These are phyloP conservation scores for Phytophthora tubulina DNA, from an alignment of 352 stramenopile species.

Conservation along the genomic window DNA sequence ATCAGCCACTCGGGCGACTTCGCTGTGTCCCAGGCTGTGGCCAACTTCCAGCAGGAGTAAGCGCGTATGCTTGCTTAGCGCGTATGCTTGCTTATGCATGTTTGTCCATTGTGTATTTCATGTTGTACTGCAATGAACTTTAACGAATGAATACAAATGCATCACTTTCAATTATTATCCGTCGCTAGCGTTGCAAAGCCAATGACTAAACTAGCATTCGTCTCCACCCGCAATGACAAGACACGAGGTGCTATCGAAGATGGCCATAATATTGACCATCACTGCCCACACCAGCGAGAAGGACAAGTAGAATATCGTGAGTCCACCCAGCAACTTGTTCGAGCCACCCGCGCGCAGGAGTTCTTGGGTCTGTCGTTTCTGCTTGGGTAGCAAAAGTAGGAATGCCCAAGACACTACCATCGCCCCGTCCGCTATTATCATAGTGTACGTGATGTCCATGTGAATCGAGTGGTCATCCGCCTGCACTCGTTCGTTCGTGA, in stretches of 20 bases:
- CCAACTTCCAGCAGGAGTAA: slow-evolving; percentile 61
- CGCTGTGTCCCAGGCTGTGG: slow-evolving; percentile 86
- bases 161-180: too few relatives aligned
- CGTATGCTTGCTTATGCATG: neutral
- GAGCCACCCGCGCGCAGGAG: slow-evolving; percentile 44
- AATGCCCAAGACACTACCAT: slow-evolving; percentile 46
- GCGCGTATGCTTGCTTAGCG: slow-evolving; percentile 1
- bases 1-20: slow-evolving; percentile 93
- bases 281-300: slow-evolving; percentile 52
- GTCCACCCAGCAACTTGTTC: slow-evolving; percentile 36
- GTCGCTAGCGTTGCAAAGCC: too few relatives aligned
- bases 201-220: slow-evolving; percentile 27
- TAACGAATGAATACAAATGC: slow-evolving; percentile 7
- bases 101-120: slow-evolving; percentile 16
- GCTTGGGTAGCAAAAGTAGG: slow-evolving; percentile 48
- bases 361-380: slow-evolving; percentile 51
- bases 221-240: slow-evolving; percentile 42
- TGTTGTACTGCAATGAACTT: neutral
- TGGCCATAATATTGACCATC: slow-evolving; percentile 52
- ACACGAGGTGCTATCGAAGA: slow-evolving; percentile 51
- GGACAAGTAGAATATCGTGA: slow-evolving; percentile 48
- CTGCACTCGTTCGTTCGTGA: slow-evolving; percentile 43
- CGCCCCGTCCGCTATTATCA: slow-evolving; percentile 48
- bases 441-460: slow-evolving; percentile 54
- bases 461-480: slow-evolving; percentile 47